phyloP scores from a whole-genome alignment of 2,329 filamentous ascomycete species.

The Alternaria angustiovoidea region DNA sequence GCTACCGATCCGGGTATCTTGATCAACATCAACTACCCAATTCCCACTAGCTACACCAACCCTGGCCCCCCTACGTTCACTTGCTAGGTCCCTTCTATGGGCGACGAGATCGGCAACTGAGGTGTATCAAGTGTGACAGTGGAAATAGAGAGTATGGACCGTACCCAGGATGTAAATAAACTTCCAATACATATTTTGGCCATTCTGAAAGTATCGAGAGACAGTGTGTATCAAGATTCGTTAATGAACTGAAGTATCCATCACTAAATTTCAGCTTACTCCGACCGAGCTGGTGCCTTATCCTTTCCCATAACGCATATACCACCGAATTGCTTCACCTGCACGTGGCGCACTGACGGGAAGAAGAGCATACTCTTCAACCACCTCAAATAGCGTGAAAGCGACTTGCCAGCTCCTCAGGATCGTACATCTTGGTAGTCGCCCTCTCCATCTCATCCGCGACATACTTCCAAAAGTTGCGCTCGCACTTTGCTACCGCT shows the following conservation, averaged over 20 bases:
- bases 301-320: neutral
- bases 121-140: neutral
- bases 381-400: slow-evolving; percentile 23
- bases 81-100: neutral
- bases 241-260: neutral
- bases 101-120: neutral
- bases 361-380: neutral
- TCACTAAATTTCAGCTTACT: neutral
- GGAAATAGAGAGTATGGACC: neutral
- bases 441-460: slow-evolving; percentile 43
- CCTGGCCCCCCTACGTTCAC: slow-evolving; percentile 13
- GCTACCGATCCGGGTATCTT: slow-evolving; percentile 38
- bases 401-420: slow-evolving; percentile 25
- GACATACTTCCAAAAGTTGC: slow-evolving; percentile 44
- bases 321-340: neutral
- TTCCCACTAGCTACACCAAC: slow-evolving; percentile 15
- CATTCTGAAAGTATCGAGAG: neutral
- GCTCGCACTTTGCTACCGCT: slow-evolving; percentile 38
- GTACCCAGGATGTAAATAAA: neutral
- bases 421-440: slow-evolving; percentile 33
- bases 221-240: rapidly evolving
- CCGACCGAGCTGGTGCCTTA: neutral
- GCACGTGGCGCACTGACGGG: neutral
- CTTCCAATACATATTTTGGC: neutral
- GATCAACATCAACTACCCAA: slow-evolving; percentile 43